phyloP scores from a whole-genome alignment of 2,329 filamentous ascomycete species.

The Beauveria sp. region DNA sequence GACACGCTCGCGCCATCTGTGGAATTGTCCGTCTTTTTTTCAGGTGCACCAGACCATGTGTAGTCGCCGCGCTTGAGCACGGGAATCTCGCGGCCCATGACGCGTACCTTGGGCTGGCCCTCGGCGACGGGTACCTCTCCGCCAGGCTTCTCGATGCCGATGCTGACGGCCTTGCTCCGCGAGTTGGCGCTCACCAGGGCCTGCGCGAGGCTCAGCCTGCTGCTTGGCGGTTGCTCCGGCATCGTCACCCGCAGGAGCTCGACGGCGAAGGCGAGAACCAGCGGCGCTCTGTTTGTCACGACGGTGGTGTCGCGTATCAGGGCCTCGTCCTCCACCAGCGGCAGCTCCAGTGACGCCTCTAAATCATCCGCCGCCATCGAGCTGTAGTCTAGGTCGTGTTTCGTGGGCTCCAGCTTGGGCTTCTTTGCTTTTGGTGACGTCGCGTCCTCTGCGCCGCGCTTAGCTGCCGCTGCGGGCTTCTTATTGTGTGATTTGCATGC shows the following conservation, averaged over 20 bases:
- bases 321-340: constrained; percentile 49
- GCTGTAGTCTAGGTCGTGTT: constrained; percentile 29
- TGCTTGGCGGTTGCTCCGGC: constrained; percentile 80
- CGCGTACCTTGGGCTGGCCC: constrained; percentile 64
- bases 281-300: constrained; percentile 71
- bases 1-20: constrained; percentile 10
- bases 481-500: constrained; percentile 48
- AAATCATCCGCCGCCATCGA: constrained; percentile 47
- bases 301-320: constrained; percentile 50
- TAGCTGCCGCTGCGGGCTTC: constrained; percentile 18
- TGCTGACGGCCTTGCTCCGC: constrained; percentile 63
- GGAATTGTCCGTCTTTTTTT: constrained; percentile 2
- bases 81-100: constrained; percentile 66
- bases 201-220: constrained; percentile 72
- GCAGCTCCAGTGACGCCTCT: constrained; percentile 55
- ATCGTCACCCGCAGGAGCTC: constrained; percentile 70
- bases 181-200: constrained; percentile 79
- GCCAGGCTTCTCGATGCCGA: constrained; percentile 63
- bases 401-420: constrained; percentile 25
- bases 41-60: constrained; percentile 25
- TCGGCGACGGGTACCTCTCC: constrained; percentile 66
- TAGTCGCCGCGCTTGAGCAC: constrained; percentile 76
- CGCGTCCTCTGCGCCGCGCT: constrained; percentile 21
- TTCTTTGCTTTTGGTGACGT: constrained; percentile 21
- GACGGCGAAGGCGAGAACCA: constrained; percentile 74